phyloP scores from a whole-genome alignment of 306 rosid genomes.

The Cucurbita ficifolia region DNA sequence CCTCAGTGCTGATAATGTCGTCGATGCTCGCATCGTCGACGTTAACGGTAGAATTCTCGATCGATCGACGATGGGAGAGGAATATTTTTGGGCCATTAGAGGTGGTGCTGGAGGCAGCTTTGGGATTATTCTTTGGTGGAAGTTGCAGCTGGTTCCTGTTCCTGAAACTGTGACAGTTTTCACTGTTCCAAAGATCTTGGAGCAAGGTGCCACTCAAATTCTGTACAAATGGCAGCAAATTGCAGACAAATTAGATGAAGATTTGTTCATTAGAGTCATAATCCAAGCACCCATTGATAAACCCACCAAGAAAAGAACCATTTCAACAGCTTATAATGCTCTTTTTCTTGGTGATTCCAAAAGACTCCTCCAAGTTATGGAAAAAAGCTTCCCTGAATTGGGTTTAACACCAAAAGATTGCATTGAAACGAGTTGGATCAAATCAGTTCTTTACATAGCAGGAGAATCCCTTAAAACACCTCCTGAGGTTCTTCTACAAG shows the following conservation, averaged over 20 bases:
- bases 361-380: conserved; percentile 36
- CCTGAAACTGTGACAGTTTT: conserved; percentile 60
- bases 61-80: conserved; percentile 64
- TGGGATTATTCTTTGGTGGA: conserved; percentile 77
- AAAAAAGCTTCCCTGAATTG: conserved; percentile 47
- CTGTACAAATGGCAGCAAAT: conserved; percentile 54
- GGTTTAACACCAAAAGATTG: conserved; percentile 41
- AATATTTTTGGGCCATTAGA: conserved; percentile 71
- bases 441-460: conserved; percentile 52
- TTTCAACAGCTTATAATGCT: conserved; percentile 46
- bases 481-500: conserved; percentile 43
- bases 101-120: conserved; percentile 88
- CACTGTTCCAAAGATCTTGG: conserved; percentile 31
- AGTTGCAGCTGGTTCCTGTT: conserved; percentile 56
- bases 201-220: conserved; percentile 48
- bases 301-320: conserved; percentile 27
- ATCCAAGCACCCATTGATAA: conserved; percentile 18
- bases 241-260: conserved; percentile 41
- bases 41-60: conserved; percentile 38
- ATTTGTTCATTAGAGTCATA: conserved; percentile 49
- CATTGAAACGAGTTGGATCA: conserved; percentile 56
- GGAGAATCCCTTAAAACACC: conserved; percentile 40
- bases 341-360: conserved; percentile 44
- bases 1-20: conserved; percentile 62
- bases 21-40: conserved; percentile 49